These are phyloP conservation scores for Tuber calosporum DNA, from an alignment of 495 filamentous ascomycete genomes.

Conservation along the genomic window DNA sequence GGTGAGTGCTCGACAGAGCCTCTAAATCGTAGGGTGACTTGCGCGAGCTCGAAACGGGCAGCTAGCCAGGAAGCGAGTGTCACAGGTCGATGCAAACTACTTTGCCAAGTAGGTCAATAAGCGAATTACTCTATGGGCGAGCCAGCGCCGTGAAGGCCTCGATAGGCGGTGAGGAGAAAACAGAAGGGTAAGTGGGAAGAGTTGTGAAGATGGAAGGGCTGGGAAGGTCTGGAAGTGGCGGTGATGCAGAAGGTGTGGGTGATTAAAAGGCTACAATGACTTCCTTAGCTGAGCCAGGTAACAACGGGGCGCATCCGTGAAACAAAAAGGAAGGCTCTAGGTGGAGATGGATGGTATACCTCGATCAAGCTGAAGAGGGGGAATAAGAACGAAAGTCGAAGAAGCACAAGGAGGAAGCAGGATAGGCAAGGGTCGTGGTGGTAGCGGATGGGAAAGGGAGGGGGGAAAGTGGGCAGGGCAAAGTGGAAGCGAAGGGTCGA, in stretches of 20 bases:
- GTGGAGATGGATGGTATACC: not conserved
- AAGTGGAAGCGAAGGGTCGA: not conserved
- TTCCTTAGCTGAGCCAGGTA: constrained; percentile 3
- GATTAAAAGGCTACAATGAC: not conserved
- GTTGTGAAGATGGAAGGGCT: constrained; percentile 14
- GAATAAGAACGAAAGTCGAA: not conserved
- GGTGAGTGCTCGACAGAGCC: constrained; percentile 13
- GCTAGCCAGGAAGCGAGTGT: not conserved
- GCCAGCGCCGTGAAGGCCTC: constrained; percentile 26
- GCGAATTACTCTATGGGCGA: constrained; percentile 26
- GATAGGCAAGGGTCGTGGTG: not conserved
- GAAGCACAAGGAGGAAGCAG: not conserved
- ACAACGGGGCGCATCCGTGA: not conserved
- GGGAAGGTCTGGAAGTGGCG: constrained; percentile 16
- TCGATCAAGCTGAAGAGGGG: not conserved
- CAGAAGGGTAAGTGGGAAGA: not conserved
- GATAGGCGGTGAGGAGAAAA: not conserved
- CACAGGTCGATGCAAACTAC: constrained; percentile 19
- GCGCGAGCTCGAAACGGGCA: constrained; percentile 21
- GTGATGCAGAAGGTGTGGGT: constrained; percentile 15
- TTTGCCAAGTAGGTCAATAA: constrained; percentile 28
- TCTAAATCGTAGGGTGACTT: constrained; percentile 22
- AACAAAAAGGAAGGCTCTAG: not conserved
- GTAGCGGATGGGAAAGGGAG: constrained; percentile 4
- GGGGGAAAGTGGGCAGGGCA: constrained; percentile 18